A percentile compares a stretch with the other conserved stretches of the same genome.
phyloP scores from a whole-genome alignment of 106 monocot species.

The Phalaenopsis aphrodite region DNA sequence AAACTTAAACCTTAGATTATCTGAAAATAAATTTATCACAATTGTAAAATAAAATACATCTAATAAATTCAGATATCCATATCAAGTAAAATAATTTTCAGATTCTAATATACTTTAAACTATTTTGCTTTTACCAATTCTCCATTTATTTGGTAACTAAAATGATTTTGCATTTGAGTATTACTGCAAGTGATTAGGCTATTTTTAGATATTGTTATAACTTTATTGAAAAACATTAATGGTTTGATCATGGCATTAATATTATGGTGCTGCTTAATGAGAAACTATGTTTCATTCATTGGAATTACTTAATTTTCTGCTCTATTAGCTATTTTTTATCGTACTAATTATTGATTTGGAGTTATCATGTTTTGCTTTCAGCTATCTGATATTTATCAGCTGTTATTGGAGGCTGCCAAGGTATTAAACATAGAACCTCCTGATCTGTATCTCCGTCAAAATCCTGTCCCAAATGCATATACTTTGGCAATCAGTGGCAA shows the following conservation, averaged over 20 bases:
- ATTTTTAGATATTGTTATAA: neutral
- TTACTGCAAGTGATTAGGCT: neutral
- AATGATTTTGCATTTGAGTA: neutral
- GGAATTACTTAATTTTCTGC: neutral
- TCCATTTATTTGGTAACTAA: neutral
- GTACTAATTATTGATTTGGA: neutral
- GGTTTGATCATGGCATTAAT: neutral
- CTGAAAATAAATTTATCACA: too few species aligned
- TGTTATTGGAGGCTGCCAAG: slow-evolving; percentile 67
- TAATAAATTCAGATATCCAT: too few species aligned
- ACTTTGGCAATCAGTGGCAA: slow-evolving; percentile 90
- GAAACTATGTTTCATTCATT: neutral
- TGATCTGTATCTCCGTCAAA: slow-evolving; percentile 90
- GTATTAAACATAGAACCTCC: slow-evolving; percentile 77
- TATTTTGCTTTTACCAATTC: neutral
- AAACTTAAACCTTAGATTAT: too few species aligned
- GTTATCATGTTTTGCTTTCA: slow-evolving; percentile 16
- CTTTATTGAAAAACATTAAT: neutral
- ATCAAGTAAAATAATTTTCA: too few species aligned
- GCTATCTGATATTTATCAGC: slow-evolving; percentile 67
- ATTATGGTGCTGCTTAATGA: neutral
- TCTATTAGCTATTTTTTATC: neutral
- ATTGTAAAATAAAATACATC: too few species aligned
- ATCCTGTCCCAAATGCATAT: slow-evolving; percentile 96
- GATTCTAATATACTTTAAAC: too few species aligned